Base-by-base conservation (phyloP, 2,329 filamentous ascomycete species). In the Colletotrichum tamarilloi region DNA sequence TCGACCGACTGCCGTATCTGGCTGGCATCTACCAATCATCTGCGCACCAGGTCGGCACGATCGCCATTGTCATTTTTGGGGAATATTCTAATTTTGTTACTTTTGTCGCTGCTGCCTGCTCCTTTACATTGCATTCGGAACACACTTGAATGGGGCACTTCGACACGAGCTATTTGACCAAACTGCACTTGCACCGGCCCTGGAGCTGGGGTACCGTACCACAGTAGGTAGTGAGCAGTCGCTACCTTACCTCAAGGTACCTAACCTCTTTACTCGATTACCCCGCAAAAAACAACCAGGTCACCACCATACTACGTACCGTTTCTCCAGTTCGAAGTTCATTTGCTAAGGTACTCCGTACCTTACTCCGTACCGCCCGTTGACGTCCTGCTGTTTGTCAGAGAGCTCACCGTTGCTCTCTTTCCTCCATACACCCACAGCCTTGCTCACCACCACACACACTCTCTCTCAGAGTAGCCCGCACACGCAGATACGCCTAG, bases 1-100 rank as follows among this genome's bases (percentile, higher is more conserved):
- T 73, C 70, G 59, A 60, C 67, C 35, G 49, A 52, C 60, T 70
- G 60, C 60, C 70, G 67, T 52, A 64, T 65, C 66, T 59, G 35
- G 59, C 62, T 52, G 38, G 19, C 42, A 49, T 49, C 19, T 49
- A 49, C 67, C 56, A 55, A 66, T 57, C 60, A 70, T 56, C 22
- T 30, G 46, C n/a, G 28, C 46, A 35, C 19, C 38, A 55, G 58
- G 28, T 53, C 59, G 58, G 58, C 24, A 26, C 58, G 42, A 49
- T 49, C 24, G 30, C 38, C 53, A 32, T 57, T 57, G 63, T 55
- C 63, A 57, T 30, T 49, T 49, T 38, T 58, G 8, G 32, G 32
- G n/a, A 3, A 24, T 49, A 11, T 56, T 24, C 38, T 38, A 24
- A 52, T 30, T 38, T 22, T 59, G 26, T 12, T 22, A 22, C 24